Evolutionary conservation across 2,329 filamentous ascomycete genomes (phyloP), one percentile per base, ranked within the genome.

Genomic region (Pseudogymnoascus sp.): DNA sequence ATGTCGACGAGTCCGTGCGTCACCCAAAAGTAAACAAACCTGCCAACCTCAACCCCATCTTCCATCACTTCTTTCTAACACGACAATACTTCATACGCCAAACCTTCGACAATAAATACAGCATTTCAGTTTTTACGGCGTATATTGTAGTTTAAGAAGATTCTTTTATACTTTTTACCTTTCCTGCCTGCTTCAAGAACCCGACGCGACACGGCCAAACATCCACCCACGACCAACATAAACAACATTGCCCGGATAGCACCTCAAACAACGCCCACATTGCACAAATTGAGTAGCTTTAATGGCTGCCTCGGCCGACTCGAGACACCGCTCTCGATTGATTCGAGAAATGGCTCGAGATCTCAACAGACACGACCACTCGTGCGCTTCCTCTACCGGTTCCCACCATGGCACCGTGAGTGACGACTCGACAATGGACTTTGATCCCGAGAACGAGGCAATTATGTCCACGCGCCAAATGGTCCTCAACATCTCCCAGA

Each of bases 371-470:
- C 44, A 58, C 39, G 57, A 59, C 35, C 59, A 65, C 41, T 69
- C 69, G 7, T 50, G 62, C 36, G 64, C 66, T 2, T 68, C 67
- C 7, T 68, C 68, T 1, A 69, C 66, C 11, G 67, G 68, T 24
- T 72, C 70, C 11, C 63, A 67, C 29, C 68, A 70, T 58, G 69
- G 70, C 33, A 71, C 70, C 2, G 64, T 72, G 57, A 67, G 63
- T 35, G 44, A 60, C 33, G 67, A 69, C 24, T 63, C 64, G n/a
- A 66, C 65, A n/a, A 58, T 63, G 11, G 63, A 64, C 59, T 68
- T 69, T 41, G 62, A 68, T 59, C 68, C 68, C 26, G 62, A 66
- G 24, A 62, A 33, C 13, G 59, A 70, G 61, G 68, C 66, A 36
- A 66, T 63, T 11, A 62, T 63, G 39, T 70, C 68, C 35, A 69